These are phyloP conservation scores for Agaricus blazei DNA, from an alignment of 768 basidiomycete species.

Conservation along the genomic window DNA sequence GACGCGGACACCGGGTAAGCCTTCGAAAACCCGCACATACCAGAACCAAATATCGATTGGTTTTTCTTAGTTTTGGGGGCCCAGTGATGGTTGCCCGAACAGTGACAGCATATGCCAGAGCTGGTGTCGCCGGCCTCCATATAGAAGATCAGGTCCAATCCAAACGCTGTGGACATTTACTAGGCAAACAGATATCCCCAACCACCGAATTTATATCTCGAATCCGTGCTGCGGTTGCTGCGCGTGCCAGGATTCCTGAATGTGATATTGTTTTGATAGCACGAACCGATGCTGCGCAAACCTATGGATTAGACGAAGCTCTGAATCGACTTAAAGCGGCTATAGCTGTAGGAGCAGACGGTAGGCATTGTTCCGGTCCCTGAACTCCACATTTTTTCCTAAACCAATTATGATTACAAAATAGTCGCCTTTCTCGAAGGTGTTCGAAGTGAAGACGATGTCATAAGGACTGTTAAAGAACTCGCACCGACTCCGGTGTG, in stretches of 20 bases:
- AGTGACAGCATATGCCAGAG: conserved; percentile 41
- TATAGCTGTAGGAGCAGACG: conserved; percentile 37
- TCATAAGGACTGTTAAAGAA: conserved; percentile 32
- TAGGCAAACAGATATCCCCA: conserved; percentile 49
- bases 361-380: conserved; percentile 16
- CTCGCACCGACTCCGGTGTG: conserved; percentile 36
- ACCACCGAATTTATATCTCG: conserved; percentile 45
- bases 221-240: conserved; percentile 47
- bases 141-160: conserved; percentile 54
- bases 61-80: conserved; percentile 38
- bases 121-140: conserved; percentile 48
- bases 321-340: conserved; percentile 41
- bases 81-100: conserved; percentile 53
- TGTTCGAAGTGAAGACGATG: conserved; percentile 39
- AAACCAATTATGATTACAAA: neutral
- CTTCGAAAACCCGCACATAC: neutral
- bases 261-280: conserved; percentile 48
- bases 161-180: conserved; percentile 50
- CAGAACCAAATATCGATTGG: neutral
- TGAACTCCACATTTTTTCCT: no score
- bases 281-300: conserved; percentile 49
- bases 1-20: conserved; percentile 51
- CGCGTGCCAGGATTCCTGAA: conserved; percentile 42
- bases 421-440: conserved; percentile 51
- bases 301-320: conserved; percentile 46